Evolutionary conservation across 371 early-diverging fungal genomes (phyloP).

Genomic region (Sporodiniella umbellata): DNA sequence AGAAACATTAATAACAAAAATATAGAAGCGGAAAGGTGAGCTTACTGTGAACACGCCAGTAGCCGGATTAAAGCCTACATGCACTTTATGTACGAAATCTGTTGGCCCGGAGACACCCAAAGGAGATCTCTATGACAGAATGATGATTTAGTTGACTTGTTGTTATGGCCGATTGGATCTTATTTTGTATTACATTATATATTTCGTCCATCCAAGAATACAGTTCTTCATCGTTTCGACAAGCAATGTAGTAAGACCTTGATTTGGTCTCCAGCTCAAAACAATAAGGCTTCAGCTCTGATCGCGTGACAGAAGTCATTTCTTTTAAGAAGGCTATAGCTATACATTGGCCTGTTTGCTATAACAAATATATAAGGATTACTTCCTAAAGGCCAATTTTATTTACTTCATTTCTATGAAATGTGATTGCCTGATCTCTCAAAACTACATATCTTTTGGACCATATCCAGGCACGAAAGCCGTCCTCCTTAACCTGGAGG

Average conservation of each 20-base stretch:
- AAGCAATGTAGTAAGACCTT: conserved; percentile 68
- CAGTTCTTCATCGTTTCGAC: conserved; percentile 79
- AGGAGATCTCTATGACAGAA: conserved; percentile 31
- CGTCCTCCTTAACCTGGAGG: conserved; percentile 73
- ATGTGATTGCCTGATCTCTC: conserved; percentile 76
- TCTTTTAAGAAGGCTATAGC: conserved; percentile 74
- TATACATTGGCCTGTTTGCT: conserved; percentile 44
- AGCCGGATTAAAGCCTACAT: conserved; percentile 84
- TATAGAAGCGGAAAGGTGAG: too few relatives aligned
- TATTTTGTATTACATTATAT: conserved; percentile 52
- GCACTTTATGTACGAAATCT: conserved; percentile 82
- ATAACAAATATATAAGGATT: conserved; percentile 22
- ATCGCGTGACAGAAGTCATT: conserved; percentile 65
- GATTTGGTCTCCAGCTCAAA: conserved; percentile 76
- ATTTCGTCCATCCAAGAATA: conserved; percentile 88
- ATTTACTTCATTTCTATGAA: conserved; percentile 81
- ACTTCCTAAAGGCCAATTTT: conserved; percentile 4
- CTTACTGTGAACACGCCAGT: conserved; percentile 78
- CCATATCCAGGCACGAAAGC: conserved; percentile 78
- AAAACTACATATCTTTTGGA: conserved; percentile 83
- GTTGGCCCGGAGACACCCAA: conserved; percentile 74
- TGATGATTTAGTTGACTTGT: background rate
- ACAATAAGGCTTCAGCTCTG: conserved; percentile 72
- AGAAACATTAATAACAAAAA: too few relatives aligned
- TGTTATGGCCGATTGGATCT: background rate